Conservation (phyloP, 176 grass and related monocot genomes). For the Microstegium vimineum region DNA sequence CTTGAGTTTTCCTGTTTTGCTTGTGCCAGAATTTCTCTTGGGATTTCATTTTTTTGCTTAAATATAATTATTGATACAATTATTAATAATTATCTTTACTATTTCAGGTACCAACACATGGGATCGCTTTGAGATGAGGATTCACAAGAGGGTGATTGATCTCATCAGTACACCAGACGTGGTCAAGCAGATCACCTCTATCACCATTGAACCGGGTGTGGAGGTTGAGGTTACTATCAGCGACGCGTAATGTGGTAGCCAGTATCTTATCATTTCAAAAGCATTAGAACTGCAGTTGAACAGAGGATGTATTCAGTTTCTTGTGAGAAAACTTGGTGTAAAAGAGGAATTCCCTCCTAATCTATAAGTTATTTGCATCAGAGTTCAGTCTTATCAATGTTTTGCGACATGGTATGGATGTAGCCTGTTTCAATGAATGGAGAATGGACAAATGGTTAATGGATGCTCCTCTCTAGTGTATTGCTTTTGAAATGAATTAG, state of each 20-base stretch:
- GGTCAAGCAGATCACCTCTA: constrained; percentile 70
- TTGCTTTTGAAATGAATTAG: neutral
- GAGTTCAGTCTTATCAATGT: neutral
- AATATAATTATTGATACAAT: too few species aligned
- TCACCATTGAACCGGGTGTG: constrained; percentile 64
- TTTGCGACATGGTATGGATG: neutral
- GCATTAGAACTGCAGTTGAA: neutral
- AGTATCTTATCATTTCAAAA: neutral
- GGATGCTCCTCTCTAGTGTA: neutral
- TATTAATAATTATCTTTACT: neutral
- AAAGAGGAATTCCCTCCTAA: constrained; percentile 20
- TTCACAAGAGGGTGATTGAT: constrained; percentile 78
- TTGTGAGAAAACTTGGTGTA: neutral
- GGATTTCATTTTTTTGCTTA: neutral
- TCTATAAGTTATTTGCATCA: neutral
- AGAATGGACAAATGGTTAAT: neutral
- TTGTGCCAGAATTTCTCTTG: neutral
- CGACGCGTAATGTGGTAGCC: constrained; percentile 10
- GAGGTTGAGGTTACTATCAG: constrained; percentile 67
- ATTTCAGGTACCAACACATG: constrained; percentile 65
- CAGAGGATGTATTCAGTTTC: neutral
- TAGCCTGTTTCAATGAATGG: neutral
- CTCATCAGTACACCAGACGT: constrained; percentile 53
- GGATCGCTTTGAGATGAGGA: constrained; percentile 64
- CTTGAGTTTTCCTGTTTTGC: neutral